These are phyloP conservation scores for Pichia terricola DNA, from an alignment of 1,139 yeast species.

Conservation along the genomic window DNA sequence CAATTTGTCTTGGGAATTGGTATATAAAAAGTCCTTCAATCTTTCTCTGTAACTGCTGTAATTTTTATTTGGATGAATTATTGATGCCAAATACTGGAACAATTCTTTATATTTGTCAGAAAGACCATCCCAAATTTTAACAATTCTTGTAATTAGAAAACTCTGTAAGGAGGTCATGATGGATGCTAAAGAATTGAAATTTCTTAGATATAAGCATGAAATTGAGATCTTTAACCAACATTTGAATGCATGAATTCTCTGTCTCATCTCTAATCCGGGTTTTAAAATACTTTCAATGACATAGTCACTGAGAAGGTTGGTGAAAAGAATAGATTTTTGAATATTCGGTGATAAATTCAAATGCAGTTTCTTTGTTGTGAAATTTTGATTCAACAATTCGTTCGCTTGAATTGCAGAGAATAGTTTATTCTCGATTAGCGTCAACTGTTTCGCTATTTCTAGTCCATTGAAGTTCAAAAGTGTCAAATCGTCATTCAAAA, in stretches of 20 bases:
- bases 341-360: slow-evolving; percentile 66
- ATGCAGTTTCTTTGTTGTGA: slow-evolving; percentile 53
- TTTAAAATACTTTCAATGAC: slow-evolving; percentile 70
- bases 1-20: slow-evolving; percentile 39
- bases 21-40: slow-evolving; percentile 44
- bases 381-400: slow-evolving; percentile 70
- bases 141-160: slow-evolving; percentile 64
- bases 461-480: slow-evolving; percentile 65
- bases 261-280: slow-evolving; percentile 37
- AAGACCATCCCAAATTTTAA: slow-evolving; percentile 55
- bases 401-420: slow-evolving; percentile 59
- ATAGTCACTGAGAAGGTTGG: slow-evolving; percentile 74
- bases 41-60: slow-evolving; percentile 66
- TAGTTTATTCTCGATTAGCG: slow-evolving; percentile 66
- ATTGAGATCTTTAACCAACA: slow-evolving; percentile 81
- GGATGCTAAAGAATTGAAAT: slow-evolving; percentile 83
- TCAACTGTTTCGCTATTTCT: slow-evolving; percentile 79
- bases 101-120: slow-evolving; percentile 57
- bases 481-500: slow-evolving; percentile 31
- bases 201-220: slow-evolving; percentile 70
- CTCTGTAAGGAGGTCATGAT: slow-evolving; percentile 79
- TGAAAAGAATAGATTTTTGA: slow-evolving; percentile 55
- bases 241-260: slow-evolving; percentile 52
- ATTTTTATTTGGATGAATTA: slow-evolving; percentile 78
- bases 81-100: slow-evolving; percentile 56